A percentile compares a stretch with the other conserved stretches of the same genome.
Conservation (phyloP, 116 monocot species). For the Trichopus zeylanicus region DNA sequence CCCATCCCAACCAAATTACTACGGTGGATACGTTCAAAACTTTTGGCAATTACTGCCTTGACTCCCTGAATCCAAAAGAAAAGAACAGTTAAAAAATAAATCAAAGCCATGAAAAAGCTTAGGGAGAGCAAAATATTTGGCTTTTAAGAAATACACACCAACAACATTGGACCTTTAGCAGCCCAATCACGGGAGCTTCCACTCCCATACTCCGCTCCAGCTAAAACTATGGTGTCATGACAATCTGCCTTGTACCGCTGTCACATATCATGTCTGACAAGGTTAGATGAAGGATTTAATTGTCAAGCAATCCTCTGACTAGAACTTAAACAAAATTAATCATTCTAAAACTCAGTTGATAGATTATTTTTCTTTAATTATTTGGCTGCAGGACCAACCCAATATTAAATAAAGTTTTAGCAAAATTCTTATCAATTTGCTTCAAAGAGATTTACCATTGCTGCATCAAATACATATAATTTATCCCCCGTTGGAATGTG, state of each 20-base stretch:
- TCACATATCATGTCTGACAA: background rate
- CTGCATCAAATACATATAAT: constrained; percentile 67
- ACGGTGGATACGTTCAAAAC: constrained; percentile 10
- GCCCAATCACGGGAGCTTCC: constrained; percentile 97
- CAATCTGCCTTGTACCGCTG: constrained; percentile 77
- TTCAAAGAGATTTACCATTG: constrained; percentile 33
- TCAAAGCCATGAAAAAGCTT: background rate
- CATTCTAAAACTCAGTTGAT: background rate
- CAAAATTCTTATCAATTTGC: background rate
- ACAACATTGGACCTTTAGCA: constrained; percentile 81
- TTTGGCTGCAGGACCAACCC: background rate
- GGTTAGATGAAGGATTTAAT: background rate
- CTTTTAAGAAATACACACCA: constrained; percentile 14
- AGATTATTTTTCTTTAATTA: background rate
- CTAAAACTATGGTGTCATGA: constrained; percentile 72
- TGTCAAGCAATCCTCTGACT: background rate
- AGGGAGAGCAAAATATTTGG: background rate
- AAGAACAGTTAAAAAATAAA: background rate
- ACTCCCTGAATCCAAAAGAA: background rate
- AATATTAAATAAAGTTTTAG: background rate
- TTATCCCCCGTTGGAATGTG: constrained; percentile 70
- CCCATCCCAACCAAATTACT: constrained; percentile 12
- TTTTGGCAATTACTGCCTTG: constrained; percentile 11
- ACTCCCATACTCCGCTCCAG: constrained; percentile 85
- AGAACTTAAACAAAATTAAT: background rate